phyloP scores from a whole-genome alignment of 208 protist species.

The Leishmania gerbilli region DNA sequence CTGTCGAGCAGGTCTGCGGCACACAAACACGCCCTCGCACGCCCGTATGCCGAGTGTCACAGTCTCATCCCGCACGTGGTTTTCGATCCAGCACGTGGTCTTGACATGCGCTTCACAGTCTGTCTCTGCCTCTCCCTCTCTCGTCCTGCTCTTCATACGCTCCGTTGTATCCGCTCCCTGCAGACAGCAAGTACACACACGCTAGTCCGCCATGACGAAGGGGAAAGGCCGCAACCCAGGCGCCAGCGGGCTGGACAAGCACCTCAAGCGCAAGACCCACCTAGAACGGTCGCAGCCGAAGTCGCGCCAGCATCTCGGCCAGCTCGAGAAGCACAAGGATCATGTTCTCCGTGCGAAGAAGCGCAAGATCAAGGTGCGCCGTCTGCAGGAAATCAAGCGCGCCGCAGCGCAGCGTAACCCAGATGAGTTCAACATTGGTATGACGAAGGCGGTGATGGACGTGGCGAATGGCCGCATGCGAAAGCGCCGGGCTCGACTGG shows the following conservation, averaged over 20 bases:
- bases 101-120: not conserved
- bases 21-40: not conserved
- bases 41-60: not conserved
- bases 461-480: conserved; percentile 85
- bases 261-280: conserved; percentile 89
- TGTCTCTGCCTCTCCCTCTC: not conserved
- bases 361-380: conserved; percentile 74
- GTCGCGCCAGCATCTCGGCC: conserved; percentile 79
- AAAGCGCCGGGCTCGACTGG: conserved; percentile 33
- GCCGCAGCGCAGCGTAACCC: conserved; percentile 91
- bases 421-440: conserved; percentile 94
- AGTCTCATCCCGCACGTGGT: not conserved
- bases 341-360: conserved; percentile 85
- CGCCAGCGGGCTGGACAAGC: conserved; percentile 80
- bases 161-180: not conserved
- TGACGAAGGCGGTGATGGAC: conserved; percentile 92
- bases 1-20: not conserved
- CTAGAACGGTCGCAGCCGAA: conserved; percentile 90
- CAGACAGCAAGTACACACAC: not conserved
- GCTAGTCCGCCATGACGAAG: conserved; percentile 63
- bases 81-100: not conserved
- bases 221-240: conserved; percentile 89
- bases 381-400: conserved; percentile 78
- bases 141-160: not conserved
- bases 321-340: conserved; percentile 95